Percentiles rank a stretch among this genome's conserved stretches.
Evolutionary conservation across 2,329 filamentous ascomycete genomes (phyloP).

Genomic region (Phyllosticta paracitricarpa): DNA sequence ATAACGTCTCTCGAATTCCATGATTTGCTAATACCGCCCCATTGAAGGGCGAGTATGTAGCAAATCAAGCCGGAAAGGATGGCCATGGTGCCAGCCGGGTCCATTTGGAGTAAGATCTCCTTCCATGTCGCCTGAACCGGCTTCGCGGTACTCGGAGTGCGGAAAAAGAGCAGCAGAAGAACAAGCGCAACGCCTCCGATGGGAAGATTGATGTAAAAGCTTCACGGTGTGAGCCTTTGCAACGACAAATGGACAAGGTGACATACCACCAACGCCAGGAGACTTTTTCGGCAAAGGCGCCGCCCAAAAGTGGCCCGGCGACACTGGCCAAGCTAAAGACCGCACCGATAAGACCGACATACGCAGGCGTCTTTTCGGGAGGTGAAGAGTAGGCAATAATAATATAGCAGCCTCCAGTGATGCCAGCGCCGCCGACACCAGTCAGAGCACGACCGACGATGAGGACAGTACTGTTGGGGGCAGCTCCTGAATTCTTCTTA

Average conservation of each 20-base stretch:
- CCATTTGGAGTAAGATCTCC: slow-evolving; percentile 13
- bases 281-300: slow-evolving; percentile 12
- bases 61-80: slow-evolving; percentile 25
- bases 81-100: slow-evolving; percentile 22
- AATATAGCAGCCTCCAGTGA: slow-evolving; percentile 30
- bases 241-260: not conserved
- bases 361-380: not conserved
- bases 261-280: slow-evolving; percentile 12
- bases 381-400: slow-evolving; percentile 7
- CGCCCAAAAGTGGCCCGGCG: slow-evolving; percentile 15
- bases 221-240: slow-evolving; percentile 14
- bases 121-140: not conserved
- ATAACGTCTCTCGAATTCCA: slow-evolving; percentile 15
- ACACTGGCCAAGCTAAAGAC: slow-evolving; percentile 14
- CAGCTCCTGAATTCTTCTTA: slow-evolving; percentile 21
- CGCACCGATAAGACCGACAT: slow-evolving; percentile 5
- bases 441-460: slow-evolving; percentile 43
- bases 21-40: slow-evolving; percentile 20
- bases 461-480: slow-evolving; percentile 37
- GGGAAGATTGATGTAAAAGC: slow-evolving; percentile 20
- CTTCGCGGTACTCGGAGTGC: slow-evolving; percentile 4
- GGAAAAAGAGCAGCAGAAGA: slow-evolving; percentile 19
- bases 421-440: slow-evolving; percentile 41
- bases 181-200: slow-evolving; percentile 10
- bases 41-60: slow-evolving; percentile 26